Evolutionary conservation across 768 basidiomycete species (phyloP).

Genomic region (Lactarius pseudohatsudake): DNA sequence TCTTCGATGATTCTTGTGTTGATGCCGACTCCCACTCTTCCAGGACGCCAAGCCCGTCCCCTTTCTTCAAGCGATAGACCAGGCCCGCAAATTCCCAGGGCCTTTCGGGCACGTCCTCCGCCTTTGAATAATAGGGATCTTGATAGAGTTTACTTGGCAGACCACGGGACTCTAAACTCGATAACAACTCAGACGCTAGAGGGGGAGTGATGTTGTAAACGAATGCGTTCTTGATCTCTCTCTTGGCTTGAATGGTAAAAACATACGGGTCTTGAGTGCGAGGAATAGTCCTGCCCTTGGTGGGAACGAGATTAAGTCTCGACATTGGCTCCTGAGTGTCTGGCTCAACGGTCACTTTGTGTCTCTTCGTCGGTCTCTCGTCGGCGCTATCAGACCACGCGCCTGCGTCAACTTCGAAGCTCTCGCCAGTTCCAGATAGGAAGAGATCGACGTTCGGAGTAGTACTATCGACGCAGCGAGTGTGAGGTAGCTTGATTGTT

Average conservation of each 20-base stretch:
- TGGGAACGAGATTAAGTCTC: slow-evolving; percentile 6
- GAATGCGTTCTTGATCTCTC: slow-evolving; percentile 40
- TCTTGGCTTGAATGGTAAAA: slow-evolving; percentile 25
- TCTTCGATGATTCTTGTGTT: background rate
- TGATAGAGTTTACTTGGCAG: slow-evolving; percentile 66
- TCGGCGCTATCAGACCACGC: slow-evolving; percentile 16
- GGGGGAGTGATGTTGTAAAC: slow-evolving; percentile 55
- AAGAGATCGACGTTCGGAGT: slow-evolving; percentile 2
- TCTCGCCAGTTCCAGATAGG: slow-evolving; percentile 7
- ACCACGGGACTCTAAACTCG: slow-evolving; percentile 45
- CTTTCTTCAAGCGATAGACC: slow-evolving; percentile 68
- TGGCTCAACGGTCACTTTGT: slow-evolving; percentile 15
- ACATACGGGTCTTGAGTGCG: slow-evolving; percentile 20
- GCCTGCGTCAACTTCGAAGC: slow-evolving; percentile 10
- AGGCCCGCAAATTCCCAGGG: slow-evolving; percentile 79
- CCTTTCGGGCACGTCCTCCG: slow-evolving; percentile 63
- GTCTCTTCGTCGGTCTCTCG: slow-evolving; percentile 24
- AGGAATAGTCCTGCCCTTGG: slow-evolving; percentile 2
- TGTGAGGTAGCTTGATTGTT: slow-evolving; percentile 3
- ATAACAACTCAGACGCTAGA: slow-evolving; percentile 45
- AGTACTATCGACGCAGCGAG: slow-evolving; percentile 10
- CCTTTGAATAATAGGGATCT: slow-evolving; percentile 77
- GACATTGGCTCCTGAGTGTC: slow-evolving; percentile 1
- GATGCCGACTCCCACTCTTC: slow-evolving; percentile 53
- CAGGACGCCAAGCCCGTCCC: slow-evolving; percentile 53